Evolutionary conservation across 1,284 basidiomycete species (phyloP), one percentile per base, ranked within the genome.

Genomic region (Inonotus hispidus): DNA sequence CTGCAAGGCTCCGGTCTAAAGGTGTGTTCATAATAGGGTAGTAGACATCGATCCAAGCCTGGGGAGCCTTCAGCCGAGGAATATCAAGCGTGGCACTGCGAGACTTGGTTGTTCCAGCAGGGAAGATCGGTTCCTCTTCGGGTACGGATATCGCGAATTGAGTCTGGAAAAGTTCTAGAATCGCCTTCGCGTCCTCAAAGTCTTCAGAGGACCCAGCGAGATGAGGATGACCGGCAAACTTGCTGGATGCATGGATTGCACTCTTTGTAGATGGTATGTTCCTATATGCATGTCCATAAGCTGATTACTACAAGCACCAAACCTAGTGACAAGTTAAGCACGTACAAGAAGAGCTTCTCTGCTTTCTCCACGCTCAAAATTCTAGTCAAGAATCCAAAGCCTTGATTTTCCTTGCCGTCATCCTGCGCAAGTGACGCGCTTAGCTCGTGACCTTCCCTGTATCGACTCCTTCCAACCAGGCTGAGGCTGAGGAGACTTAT

Each of bases 11-110:
- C 59, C 81, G 81, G 59, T 86, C 81, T 5, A 88, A 75, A 2
- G 90, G 84, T 1, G 83, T 88, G 72, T 94, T 92, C 75, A 95
- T 75, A 41, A 93, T 76, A 0, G 94, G 92, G 71, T 88, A 93
- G 73, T 95, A 95, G 50, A 80, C 77, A 67, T 91, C 87, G 63
- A 92, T 84, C 90, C 90, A 93, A 19, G 89, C 88, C 6, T 75
- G 76, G 0, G 90, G 85, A 35, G 71, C 71, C 27, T 62, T 72
- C 46, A 76, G 71, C 68, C 73, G 76, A 2, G 80, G 78, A 50
- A 84, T 77, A 19, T 72, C 71, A 7, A 88, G 77, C 4, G 87
- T 91, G 4, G 87, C 81, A 50, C 79, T 75, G 56, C 82, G 85
- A 25, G 89, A 91, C 57, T 79, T 77, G 4, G 74, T 66, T 5